phyloP scores from a whole-genome alignment of 1,284 basidiomycete species.

The Melampsora larici-populina region DNA sequence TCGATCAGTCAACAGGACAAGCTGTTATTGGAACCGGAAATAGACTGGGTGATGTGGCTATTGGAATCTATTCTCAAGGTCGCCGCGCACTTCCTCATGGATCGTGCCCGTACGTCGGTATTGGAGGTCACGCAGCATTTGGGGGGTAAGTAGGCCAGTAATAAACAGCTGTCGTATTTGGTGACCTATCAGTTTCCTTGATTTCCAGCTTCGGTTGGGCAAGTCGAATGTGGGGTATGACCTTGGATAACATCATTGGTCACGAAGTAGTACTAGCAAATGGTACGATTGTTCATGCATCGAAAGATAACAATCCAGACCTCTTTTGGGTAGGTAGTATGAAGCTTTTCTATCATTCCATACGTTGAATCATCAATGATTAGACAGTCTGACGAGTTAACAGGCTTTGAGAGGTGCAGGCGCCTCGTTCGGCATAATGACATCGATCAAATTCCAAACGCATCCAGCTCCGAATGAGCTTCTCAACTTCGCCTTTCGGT shows the following conservation, averaged over 20 bases:
- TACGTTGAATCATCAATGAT: too few species aligned
- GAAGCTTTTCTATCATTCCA: too few species aligned
- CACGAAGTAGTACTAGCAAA: slow-evolving; percentile 54
- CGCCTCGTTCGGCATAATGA: slow-evolving; percentile 20
- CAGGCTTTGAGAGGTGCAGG: slow-evolving; percentile 38
- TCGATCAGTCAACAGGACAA: slow-evolving; percentile 33
- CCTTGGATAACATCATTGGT: slow-evolving; percentile 51
- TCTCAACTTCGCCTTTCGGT: too few species aligned
- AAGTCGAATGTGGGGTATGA: slow-evolving; percentile 52
- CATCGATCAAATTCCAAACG: too few species aligned
- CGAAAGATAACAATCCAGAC: too few species aligned
- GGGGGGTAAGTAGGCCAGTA: too few species aligned
- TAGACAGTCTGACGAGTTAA: too few species aligned
- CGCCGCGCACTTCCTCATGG: slow-evolving; percentile 52
- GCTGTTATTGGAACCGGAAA: slow-evolving; percentile 51
- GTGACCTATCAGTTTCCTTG: background rate
- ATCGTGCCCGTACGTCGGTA: too few species aligned
- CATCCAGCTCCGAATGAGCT: background rate
- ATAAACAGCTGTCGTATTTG: background rate
- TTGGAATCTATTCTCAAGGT: slow-evolving; percentile 50
- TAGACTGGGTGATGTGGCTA: slow-evolving; percentile 53
- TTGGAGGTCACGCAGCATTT: slow-evolving; percentile 52
- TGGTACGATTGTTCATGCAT: too few species aligned
- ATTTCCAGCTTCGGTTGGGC: slow-evolving; percentile 48
- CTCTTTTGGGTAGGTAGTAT: slow-evolving; percentile 43